phyloP scores from a whole-genome alignment of 2,329 filamentous ascomycete genomes.

The Fonsecaea erecta region DNA sequence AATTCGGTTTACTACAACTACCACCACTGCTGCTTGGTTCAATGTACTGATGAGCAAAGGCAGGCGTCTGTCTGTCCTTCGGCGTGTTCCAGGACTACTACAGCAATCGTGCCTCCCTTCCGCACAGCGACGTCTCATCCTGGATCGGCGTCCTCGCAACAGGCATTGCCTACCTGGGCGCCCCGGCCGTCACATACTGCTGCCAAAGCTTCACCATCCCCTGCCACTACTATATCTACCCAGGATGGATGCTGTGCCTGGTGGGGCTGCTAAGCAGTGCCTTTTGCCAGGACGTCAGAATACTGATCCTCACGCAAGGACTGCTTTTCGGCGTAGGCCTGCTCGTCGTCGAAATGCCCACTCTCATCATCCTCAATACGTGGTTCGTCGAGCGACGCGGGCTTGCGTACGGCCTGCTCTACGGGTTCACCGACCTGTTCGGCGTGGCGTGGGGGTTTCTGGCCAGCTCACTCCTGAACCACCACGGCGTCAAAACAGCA shows the following conservation, averaged over 20 bases:
- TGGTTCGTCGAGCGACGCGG: slow-evolving; percentile 60
- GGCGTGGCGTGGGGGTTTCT: slow-evolving; percentile 24
- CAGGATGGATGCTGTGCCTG: slow-evolving; percentile 20
- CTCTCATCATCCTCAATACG: slow-evolving; percentile 57
- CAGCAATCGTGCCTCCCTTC: neutral
- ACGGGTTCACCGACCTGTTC: slow-evolving; percentile 18
- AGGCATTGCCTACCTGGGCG: slow-evolving; percentile 12
- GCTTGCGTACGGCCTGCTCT: slow-evolving; percentile 54
- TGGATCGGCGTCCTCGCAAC: slow-evolving; percentile 28
- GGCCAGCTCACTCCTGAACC: slow-evolving; percentile 10
- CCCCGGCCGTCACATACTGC: slow-evolving; percentile 6
- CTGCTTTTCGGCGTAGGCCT: slow-evolving; percentile 55
- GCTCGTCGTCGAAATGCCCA: slow-evolving; percentile 55
- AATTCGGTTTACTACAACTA: neutral
- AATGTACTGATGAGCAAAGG: neutral
- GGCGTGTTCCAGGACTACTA: slow-evolving; percentile 32
- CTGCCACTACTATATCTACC: slow-evolving; percentile 20
- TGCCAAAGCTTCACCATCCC: slow-evolving; percentile 9
- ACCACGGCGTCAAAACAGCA: slow-evolving; percentile 12
- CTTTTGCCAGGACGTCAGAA: slow-evolving; percentile 49
- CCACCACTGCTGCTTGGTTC: neutral
- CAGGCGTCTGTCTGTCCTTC: slow-evolving; percentile 23
- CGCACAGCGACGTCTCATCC: slow-evolving; percentile 3
- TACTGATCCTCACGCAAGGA: slow-evolving; percentile 51
- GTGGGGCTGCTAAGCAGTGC: slow-evolving; percentile 47